Evolutionary conservation across 2,329 filamentous ascomycete species (phyloP).

Genomic region (Calonectria ilicicola): DNA sequence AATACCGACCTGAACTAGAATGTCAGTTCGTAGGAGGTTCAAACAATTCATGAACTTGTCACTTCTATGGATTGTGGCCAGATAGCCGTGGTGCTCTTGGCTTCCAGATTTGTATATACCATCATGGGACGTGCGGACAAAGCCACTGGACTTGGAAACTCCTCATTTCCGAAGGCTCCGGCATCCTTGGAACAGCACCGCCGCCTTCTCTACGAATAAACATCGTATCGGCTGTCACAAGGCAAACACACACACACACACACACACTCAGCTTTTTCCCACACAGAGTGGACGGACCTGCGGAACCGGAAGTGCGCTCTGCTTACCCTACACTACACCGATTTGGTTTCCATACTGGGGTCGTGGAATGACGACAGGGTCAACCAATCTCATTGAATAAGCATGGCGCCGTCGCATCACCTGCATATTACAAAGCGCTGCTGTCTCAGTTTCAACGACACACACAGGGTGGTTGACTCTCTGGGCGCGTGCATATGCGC

Average conservation of each 20-base stretch:
- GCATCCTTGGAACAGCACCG: neutral
- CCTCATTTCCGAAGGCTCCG: neutral
- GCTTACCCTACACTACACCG: neutral
- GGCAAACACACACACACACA: too few species aligned
- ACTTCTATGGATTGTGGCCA: too few species aligned
- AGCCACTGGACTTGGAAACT: neutral
- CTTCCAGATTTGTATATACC: neutral
- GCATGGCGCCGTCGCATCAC: neutral
- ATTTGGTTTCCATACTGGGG: neutral
- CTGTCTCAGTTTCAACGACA: neutral
- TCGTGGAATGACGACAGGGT: neutral
- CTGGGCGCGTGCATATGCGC: neutral
- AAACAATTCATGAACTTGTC: too few species aligned
- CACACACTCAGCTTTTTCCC: neutral
- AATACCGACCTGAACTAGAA: too few species aligned
- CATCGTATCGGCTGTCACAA: neutral
- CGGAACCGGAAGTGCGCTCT: neutral
- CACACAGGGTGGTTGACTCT: slow-evolving; percentile 31
- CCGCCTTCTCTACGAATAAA: neutral
- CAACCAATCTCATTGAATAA: neutral
- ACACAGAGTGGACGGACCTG: neutral
- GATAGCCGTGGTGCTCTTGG: too few species aligned
- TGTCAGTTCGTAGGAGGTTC: too few species aligned
- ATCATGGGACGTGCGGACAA: neutral
- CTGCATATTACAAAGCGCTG: neutral